Evolutionary conservation across 768 basidiomycete genomes (phyloP).

Genomic region (Suillus hirtellus): DNA sequence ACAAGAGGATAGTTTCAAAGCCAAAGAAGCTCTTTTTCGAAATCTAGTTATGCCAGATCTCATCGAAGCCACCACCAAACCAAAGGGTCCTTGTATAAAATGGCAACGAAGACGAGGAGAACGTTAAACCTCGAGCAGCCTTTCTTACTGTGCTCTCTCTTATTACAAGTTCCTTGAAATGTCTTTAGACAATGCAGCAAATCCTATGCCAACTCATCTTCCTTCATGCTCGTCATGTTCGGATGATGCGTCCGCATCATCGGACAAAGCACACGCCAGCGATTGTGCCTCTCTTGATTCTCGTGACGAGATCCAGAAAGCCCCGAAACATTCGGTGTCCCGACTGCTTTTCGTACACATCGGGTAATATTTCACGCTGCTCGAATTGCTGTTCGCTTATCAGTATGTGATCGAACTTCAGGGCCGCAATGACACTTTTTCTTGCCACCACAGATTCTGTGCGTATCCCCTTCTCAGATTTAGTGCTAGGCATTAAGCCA

Average conservation of each 20-base stretch:
- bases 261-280: slow-evolving; percentile 16
- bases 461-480: slow-evolving; percentile 27
- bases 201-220: not conserved
- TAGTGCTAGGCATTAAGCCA: slow-evolving; percentile 12
- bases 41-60: slow-evolving; percentile 10
- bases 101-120: slow-evolving; percentile 12
- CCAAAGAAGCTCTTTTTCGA: slow-evolving; percentile 14
- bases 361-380: slow-evolving; percentile 46
- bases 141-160: slow-evolving; percentile 5
- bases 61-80: slow-evolving; percentile 25
- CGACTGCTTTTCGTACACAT: slow-evolving; percentile 66
- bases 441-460: slow-evolving; percentile 87
- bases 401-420: slow-evolving; percentile 27
- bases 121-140: slow-evolving; percentile 8
- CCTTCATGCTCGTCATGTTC: slow-evolving; percentile 17
- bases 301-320: slow-evolving; percentile 18
- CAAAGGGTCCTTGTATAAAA: slow-evolving; percentile 29
- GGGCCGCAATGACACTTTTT: slow-evolving; percentile 78
- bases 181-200: not conserved
- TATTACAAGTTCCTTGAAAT: not conserved
- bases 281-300: slow-evolving; percentile 29
- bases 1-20: slow-evolving; percentile 17
- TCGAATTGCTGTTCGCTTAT: slow-evolving; percentile 17
- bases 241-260: slow-evolving; percentile 21
- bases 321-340: slow-evolving; percentile 46